A percentile compares a stretch with the other conserved stretches of the same genome.
phyloP scores from a whole-genome alignment of 345 rosid genomes.

The Mallotus nudiflorus region DNA sequence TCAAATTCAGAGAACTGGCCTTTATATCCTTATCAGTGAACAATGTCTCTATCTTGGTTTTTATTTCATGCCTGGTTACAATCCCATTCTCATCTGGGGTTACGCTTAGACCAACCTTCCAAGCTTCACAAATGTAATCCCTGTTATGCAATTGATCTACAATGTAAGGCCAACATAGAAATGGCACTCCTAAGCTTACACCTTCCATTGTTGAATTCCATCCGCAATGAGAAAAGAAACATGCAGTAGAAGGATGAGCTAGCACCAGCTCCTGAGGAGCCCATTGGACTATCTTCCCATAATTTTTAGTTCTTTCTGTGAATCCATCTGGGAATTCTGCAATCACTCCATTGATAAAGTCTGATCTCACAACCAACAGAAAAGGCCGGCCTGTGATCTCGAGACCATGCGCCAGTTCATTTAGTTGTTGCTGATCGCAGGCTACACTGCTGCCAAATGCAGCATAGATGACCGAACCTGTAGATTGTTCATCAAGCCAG shows the following conservation, averaged over 20 bases:
- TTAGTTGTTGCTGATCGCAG: conserved; percentile 30
- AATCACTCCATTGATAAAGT: background rate
- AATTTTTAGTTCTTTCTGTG: conserved; percentile 8
- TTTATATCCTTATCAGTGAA: conserved; percentile 21
- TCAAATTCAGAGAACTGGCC: conserved; percentile 23
- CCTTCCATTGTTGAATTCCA: conserved; percentile 42
- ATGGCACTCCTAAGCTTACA: conserved; percentile 31
- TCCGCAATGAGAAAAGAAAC: conserved; percentile 40
- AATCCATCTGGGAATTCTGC: conserved; percentile 27
- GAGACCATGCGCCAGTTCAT: conserved; percentile 42
- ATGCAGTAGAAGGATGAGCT: conserved; percentile 33
- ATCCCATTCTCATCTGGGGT: conserved; percentile 28
- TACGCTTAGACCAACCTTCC: conserved; percentile 31
- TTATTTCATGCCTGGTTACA: conserved; percentile 28
- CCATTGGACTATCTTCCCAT: conserved; percentile 26
- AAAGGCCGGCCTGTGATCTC: conserved; percentile 29
- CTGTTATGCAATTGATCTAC: conserved; percentile 39
- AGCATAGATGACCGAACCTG: conserved; percentile 41
- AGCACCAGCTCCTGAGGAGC: conserved; percentile 35
- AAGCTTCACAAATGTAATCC: conserved; percentile 28
- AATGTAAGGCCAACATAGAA: conserved; percentile 43
- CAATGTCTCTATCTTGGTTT: conserved; percentile 19
- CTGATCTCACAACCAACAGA: conserved; percentile 15
- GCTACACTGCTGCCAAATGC: conserved; percentile 44
- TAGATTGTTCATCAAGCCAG: conserved; percentile 49